Evolutionary conservation across 2,329 filamentous ascomycete genomes (phyloP).

Genomic region (Dothistroma pini): DNA sequence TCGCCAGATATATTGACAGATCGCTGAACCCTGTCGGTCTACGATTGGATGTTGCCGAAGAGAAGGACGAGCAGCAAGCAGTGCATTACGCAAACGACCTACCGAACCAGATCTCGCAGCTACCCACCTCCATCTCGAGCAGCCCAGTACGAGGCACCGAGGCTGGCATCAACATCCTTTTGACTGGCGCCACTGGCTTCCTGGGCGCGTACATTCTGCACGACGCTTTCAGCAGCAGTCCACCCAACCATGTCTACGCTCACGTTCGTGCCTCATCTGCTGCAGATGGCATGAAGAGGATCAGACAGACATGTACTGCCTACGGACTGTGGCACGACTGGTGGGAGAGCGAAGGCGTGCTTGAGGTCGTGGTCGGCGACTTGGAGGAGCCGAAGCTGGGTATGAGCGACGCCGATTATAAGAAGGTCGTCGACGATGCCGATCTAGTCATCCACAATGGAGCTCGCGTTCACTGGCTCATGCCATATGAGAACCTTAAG

Average conservation of each 20-base stretch:
- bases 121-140: conserved; percentile 43
- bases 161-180: conserved; percentile 54
- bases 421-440: conserved; percentile 59
- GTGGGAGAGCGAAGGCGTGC: conserved; percentile 56
- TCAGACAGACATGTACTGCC: conserved; percentile 64
- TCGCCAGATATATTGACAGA: conserved; percentile 52
- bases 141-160: conserved; percentile 27
- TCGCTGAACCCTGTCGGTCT: conserved; percentile 48
- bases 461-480: conserved; percentile 74
- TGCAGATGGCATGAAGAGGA: conserved; percentile 58
- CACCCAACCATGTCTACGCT: conserved; percentile 61
- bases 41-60: conserved; percentile 45
- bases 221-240: conserved; percentile 63
- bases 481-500: conserved; percentile 68
- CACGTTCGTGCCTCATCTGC: conserved; percentile 69
- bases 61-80: conserved; percentile 50
- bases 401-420: conserved; percentile 63
- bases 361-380: conserved; percentile 70
- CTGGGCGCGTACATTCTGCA: conserved; percentile 75
- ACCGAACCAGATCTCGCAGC: conserved; percentile 47
- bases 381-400: conserved; percentile 70
- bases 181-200: conserved; percentile 90
- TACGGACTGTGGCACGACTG: conserved; percentile 75
- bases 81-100: conserved; percentile 53
- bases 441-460: conserved; percentile 77